These are phyloP conservation scores for Fusarium haematococcum DNA, from an alignment of 2,329 filamentous ascomycete species.

Conservation along the genomic window DNA sequence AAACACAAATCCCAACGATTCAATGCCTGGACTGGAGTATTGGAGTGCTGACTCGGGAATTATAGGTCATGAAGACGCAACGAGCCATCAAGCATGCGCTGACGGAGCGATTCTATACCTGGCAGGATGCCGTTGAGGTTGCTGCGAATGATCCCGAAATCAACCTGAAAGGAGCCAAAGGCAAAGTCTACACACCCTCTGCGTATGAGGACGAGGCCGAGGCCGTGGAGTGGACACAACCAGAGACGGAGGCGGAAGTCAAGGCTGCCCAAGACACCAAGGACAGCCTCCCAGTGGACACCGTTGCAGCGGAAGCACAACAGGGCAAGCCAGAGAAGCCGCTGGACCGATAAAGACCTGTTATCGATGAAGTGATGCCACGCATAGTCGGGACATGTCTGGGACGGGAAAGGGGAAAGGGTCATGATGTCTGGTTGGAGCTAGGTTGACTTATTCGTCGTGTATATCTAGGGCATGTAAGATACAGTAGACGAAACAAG, in stretches of 20 bases:
- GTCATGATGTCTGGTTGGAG: conserved; percentile 5
- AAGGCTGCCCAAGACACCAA: conserved; percentile 27
- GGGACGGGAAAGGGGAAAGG: conserved; percentile 1
- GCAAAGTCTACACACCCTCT: conserved; percentile 62
- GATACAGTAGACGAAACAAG: conserved; percentile 36
- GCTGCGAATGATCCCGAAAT: conserved; percentile 76
- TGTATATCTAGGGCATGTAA: conserved; percentile 46
- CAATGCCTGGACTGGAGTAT: not conserved
- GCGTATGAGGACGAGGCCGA: conserved; percentile 52
- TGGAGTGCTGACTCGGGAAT: conserved; percentile 21
- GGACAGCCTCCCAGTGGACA: conserved; percentile 17
- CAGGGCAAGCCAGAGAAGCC: conserved; percentile 39
- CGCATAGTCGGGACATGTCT: conserved; percentile 23
- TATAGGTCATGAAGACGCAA: conserved; percentile 81
- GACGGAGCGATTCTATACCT: conserved; percentile 89
- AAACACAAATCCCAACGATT: conserved; percentile 15
- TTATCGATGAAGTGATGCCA: conserved; percentile 8
- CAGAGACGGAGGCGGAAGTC: conserved; percentile 30
- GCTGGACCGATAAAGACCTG: conserved; percentile 21
- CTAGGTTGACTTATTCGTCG: conserved; percentile 24
- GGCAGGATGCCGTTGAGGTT: conserved; percentile 78
- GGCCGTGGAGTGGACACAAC: conserved; percentile 40
- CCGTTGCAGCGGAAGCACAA: conserved; percentile 25
- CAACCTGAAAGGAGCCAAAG: conserved; percentile 63
- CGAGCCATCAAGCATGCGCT: conserved; percentile 84